Percentiles rank a stretch among this genome's conserved stretches.
Conservation (phyloP, 2,329 filamentous ascomycete species). For the Aspergillus hiratsukae region DNA sequence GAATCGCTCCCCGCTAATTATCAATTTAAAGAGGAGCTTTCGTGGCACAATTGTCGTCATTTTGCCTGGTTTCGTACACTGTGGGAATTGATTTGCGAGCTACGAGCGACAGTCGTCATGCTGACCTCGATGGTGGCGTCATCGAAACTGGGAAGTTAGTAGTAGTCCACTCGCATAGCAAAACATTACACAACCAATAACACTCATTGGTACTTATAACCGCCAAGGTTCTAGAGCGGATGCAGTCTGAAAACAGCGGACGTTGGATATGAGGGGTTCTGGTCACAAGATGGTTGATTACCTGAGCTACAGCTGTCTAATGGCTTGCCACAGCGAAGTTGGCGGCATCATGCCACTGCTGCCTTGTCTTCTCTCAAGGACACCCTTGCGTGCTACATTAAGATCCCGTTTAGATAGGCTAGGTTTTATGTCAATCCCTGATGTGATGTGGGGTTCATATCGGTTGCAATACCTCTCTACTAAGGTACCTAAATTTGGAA, state of each 20-base stretch:
- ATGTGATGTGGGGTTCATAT: not conserved
- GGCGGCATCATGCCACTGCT: not conserved
- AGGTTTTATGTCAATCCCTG: not conserved
- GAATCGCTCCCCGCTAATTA: not conserved
- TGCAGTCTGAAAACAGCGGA: not conserved
- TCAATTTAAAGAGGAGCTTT: not conserved
- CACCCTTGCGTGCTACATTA: not conserved
- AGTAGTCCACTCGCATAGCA: not conserved
- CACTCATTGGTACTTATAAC: not conserved
- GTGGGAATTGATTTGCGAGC: not conserved
- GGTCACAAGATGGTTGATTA: too few relatives aligned
- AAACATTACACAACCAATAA: not conserved
- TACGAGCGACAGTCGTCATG: constrained; percentile 22
- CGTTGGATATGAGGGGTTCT: not conserved
- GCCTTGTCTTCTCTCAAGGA: not conserved
- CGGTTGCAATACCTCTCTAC: not conserved
- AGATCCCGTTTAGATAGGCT: not conserved
- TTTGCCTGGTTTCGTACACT: not conserved
- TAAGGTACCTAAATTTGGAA: not conserved
- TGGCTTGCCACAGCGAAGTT: not conserved
- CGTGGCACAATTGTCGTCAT: not conserved
- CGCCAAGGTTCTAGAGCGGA: not conserved
- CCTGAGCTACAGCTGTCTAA: not conserved
- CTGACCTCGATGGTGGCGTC: constrained; percentile 24
- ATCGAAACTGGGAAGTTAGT: constrained; percentile 9